phyloP scores from a whole-genome alignment of 2,329 filamentous ascomycete genomes.

The Colletotrichum cereale region DNA sequence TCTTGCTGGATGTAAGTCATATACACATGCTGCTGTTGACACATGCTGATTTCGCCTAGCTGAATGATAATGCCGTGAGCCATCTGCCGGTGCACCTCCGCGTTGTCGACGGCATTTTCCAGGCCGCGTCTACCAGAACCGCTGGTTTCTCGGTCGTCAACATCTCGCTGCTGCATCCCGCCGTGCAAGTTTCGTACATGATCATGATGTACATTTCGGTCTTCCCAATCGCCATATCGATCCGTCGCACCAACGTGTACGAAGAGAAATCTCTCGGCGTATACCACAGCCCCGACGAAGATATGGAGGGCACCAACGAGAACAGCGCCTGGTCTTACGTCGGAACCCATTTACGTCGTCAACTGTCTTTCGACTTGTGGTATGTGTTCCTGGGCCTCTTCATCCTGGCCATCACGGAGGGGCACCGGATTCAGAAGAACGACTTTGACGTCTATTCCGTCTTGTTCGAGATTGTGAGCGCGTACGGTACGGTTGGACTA shows the following conservation, averaged over 20 bases:
- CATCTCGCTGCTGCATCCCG: constrained; percentile 83
- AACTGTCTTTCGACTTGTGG: constrained; percentile 98
- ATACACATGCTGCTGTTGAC: background rate
- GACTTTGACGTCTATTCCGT: constrained; percentile 77
- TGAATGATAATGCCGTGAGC: constrained; percentile 78
- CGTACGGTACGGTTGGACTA: constrained; percentile 94
- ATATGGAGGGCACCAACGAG: constrained; percentile 62
- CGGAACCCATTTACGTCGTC: constrained; percentile 88
- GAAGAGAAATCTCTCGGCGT: constrained; percentile 90
- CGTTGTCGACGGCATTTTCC: constrained; percentile 89
- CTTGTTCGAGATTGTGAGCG: constrained; percentile 89
- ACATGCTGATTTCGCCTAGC: constrained; percentile 57
- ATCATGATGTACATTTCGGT: constrained; percentile 99
- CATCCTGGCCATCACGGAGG: constrained; percentile 91
- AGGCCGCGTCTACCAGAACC: constrained; percentile 89
- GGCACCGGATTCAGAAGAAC: constrained; percentile 71
- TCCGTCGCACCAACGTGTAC: constrained; percentile 95
- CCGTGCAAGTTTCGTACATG: constrained; percentile 92
- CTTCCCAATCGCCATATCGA: constrained; percentile 95
- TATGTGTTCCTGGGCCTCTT: constrained; percentile 96
- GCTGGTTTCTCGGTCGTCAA: constrained; percentile 90
- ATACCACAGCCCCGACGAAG: constrained; percentile 66
- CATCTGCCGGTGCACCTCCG: constrained; percentile 78
- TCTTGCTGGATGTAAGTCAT: constrained; percentile 84
- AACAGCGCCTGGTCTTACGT: constrained; percentile 83